Percentiles rank a stretch among this genome's conserved stretches.
Conservation (phyloP, 129 eudicot species). For the Saussurea involucrata region DNA sequence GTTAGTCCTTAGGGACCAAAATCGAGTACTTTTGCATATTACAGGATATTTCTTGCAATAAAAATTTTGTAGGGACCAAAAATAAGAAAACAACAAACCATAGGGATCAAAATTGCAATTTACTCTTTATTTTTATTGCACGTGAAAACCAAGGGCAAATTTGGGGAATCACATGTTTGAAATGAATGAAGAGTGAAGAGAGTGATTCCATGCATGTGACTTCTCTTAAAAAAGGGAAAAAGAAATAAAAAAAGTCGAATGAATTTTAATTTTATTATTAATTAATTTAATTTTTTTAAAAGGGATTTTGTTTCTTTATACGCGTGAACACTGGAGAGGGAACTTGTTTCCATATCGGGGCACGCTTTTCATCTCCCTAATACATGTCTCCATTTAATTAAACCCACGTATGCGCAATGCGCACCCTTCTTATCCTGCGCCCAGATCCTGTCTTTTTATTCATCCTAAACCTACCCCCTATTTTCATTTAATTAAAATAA, state of each 20-base stretch:
- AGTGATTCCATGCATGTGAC: not conserved
- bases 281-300: not conserved
- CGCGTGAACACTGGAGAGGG: conserved; percentile 12
- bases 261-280: not conserved
- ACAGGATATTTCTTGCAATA: no score
- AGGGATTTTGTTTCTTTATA: not conserved
- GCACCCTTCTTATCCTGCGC: not conserved
- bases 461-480: no score
- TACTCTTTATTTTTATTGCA: no score
- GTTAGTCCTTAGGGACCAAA: no score
- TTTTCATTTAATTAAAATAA: no score
- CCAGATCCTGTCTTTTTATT: not conserved
- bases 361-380: conserved; percentile 9
- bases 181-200: not conserved
- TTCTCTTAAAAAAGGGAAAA: not conserved
- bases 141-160: not conserved
- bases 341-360: conserved; percentile 16
- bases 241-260: not conserved
- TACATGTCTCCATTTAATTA: not conserved
- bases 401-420: not conserved
- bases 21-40: no score
- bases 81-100: no score
- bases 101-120: no score
- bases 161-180: not conserved
- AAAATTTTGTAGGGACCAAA: no score